phyloP scores from a whole-genome alignment of 805 yeast species.

The Lipomyces yamanashiensis region DNA sequence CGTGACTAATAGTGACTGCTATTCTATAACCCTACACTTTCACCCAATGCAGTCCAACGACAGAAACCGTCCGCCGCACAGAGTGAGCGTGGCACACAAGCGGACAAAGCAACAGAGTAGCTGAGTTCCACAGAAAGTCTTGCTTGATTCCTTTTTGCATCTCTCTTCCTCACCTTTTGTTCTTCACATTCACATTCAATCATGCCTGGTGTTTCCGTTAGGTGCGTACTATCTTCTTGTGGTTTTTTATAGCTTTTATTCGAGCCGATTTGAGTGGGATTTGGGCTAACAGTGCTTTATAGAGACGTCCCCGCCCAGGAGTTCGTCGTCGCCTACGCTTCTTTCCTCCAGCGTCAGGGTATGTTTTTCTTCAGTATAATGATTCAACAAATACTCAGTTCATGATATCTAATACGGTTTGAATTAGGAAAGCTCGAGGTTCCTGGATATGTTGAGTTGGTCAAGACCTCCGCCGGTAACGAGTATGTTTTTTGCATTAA shows the following conservation, averaged over 20 bases:
- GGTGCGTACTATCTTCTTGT: conserved; percentile 64
- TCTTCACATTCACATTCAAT: conserved; percentile 5
- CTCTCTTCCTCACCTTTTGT: neutral
- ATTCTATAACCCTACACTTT: conserved; percentile 8
- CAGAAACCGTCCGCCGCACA: conserved; percentile 5
- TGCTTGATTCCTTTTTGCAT: neutral
- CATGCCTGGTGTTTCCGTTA: conserved; percentile 98
- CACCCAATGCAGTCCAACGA: neutral
- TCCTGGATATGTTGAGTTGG: conserved; percentile 99
- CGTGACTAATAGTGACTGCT: conserved; percentile 8
- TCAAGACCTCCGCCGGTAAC: conserved; percentile 98
- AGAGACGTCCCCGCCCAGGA: conserved; percentile 99
- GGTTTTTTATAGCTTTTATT: neutral
- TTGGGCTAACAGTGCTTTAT: neutral
- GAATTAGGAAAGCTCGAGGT: conserved; percentile 81
- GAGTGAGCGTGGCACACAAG: neutral
- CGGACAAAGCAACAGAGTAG: neutral
- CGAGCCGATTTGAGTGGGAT: neutral
- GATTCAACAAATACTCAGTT: neutral
- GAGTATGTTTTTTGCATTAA: conserved; percentile 49
- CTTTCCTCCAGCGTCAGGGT: conserved; percentile 99
- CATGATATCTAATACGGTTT: neutral
- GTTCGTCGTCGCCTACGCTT: conserved; percentile 99
- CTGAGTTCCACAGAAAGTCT: conserved; percentile 3
- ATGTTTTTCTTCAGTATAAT: conserved; percentile 11